Percentiles rank a stretch among this genome's conserved stretches.
Conservation (phyloP, 805 yeast genomes). For the Wickerhamomyces sydowiorum region DNA sequence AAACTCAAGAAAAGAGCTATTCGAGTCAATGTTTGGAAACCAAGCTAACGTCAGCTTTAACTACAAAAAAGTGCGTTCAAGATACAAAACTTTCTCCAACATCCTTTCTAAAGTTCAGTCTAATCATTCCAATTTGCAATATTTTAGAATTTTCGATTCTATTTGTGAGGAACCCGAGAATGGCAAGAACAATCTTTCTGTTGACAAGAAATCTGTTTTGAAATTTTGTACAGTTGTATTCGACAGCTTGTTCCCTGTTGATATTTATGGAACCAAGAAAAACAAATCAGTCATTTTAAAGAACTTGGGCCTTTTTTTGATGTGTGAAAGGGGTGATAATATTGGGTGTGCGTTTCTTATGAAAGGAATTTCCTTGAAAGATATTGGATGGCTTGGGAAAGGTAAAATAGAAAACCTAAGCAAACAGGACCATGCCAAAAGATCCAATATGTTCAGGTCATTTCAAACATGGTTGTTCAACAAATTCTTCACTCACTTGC, state of each 20-base stretch:
- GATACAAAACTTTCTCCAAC: slow-evolving; percentile 14
- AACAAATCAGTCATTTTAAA: slow-evolving; percentile 40
- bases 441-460: slow-evolving; percentile 29
- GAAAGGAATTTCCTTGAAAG: slow-evolving; percentile 32
- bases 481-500: slow-evolving; percentile 37
- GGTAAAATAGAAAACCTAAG: slow-evolving; percentile 20
- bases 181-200: slow-evolving; percentile 24
- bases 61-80: slow-evolving; percentile 21
- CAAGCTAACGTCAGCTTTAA: slow-evolving; percentile 3
- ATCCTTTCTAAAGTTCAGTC: slow-evolving; percentile 15
- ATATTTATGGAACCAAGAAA: slow-evolving; percentile 43
- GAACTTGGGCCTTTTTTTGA: slow-evolving; percentile 32
- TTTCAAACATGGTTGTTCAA: slow-evolving; percentile 58
- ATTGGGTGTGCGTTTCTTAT: slow-evolving; percentile 28
- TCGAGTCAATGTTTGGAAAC: slow-evolving; percentile 7
- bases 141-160: slow-evolving; percentile 30
- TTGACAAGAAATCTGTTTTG: slow-evolving; percentile 30
- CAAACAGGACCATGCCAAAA: slow-evolving; percentile 35
- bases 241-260: slow-evolving; percentile 44
- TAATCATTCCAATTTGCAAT: slow-evolving; percentile 31
- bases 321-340: slow-evolving; percentile 30
- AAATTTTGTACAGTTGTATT: slow-evolving; percentile 37
- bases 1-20: neutral
- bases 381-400: slow-evolving; percentile 52
- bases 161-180: slow-evolving; percentile 21